Evolutionary conservation across 768 basidiomycete species (phyloP), one percentile per base, ranked within the genome.

Genomic region (Tulasnella sp.): DNA sequence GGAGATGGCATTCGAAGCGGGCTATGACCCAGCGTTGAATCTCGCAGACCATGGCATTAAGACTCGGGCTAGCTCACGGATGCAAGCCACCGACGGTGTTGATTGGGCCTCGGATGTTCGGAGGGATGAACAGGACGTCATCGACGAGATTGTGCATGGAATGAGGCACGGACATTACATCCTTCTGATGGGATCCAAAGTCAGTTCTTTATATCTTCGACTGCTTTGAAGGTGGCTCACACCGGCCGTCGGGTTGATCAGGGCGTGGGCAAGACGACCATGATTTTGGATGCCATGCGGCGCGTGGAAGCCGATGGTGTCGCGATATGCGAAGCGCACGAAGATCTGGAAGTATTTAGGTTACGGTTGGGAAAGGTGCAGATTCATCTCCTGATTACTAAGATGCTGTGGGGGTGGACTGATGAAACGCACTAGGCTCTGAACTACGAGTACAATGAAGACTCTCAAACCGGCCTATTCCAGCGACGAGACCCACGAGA

Each of bases 371-470:
- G 94, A 63, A 93, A 93, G 79, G 71, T 72, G 22, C n/a, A 62
- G 17, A 6, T 32, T 40, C 22, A n/a, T n/a, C 37, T 19, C 19
- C 1, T 32, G 29, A 35, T n/a, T 1, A 26, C 9, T 9, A 17
- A 8, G n/a, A 16, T 41, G 16, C 16, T 29, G 32, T 40, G 35
- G 22, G 11, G 16, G 7, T 1, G 66, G 8, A 6, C 44, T 63
- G 40, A 47, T 16, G 42, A 37, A 63, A 17, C 35, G n/a, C 41
- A 29, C 14, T 63, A 72, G 71, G 88, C 91, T 12, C 80, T 94
- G 47, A 91, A 94, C 76, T 94, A 88, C 77, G 94, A 96, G 78
- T 94, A 85, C 81, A 88, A 90, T 74, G 91, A 92, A 80, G 90
- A 92, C 78, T 89, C 88, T 32, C 90, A 92, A 40, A 78, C 76